phyloP scores from a whole-genome alignment of 1,284 basidiomycete species.

The Leccinum fallax region DNA sequence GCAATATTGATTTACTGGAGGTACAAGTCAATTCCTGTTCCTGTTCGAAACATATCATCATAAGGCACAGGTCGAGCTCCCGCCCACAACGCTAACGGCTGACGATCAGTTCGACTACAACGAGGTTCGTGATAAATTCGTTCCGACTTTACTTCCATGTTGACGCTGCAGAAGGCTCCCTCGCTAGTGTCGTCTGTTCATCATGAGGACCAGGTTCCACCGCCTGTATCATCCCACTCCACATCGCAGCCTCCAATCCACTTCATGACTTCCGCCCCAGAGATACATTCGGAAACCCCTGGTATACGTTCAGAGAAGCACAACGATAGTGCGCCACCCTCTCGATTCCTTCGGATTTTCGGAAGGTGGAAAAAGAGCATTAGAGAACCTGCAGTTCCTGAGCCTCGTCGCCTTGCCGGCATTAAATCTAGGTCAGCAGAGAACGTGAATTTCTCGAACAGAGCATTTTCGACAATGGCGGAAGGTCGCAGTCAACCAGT shows the following conservation, averaged over 20 bases:
- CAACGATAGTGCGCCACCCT: not conserved
- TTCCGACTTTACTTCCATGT: not conserved
- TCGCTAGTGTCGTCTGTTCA: not conserved
- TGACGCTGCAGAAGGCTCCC: not conserved
- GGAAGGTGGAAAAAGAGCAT: not conserved
- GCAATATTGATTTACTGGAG: no score
- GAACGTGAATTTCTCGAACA: not conserved
- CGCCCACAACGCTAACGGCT: not conserved
- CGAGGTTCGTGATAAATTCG: not conserved
- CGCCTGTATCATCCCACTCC: not conserved
- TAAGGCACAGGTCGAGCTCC: not conserved
- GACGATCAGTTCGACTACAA: not conserved
- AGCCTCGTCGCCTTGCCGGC: not conserved
- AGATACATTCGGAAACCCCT: not conserved
- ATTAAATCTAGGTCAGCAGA: not conserved
- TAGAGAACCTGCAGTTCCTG: not conserved
- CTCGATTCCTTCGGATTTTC: not conserved
- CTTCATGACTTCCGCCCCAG: not conserved
- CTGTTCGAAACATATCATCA: no score
- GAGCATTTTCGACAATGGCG: not conserved
- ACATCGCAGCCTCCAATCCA: not conserved
- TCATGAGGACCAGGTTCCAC: not conserved
- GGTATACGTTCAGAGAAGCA: not conserved
- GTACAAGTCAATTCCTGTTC: no score
- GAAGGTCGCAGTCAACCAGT: not conserved